A percentile compares a stretch with the other conserved stretches of the same genome.
These are phyloP conservation scores for Acanthamoeba culbertsoni DNA, from an alignment of 208 protist genomes.

Conservation along the genomic window DNA sequence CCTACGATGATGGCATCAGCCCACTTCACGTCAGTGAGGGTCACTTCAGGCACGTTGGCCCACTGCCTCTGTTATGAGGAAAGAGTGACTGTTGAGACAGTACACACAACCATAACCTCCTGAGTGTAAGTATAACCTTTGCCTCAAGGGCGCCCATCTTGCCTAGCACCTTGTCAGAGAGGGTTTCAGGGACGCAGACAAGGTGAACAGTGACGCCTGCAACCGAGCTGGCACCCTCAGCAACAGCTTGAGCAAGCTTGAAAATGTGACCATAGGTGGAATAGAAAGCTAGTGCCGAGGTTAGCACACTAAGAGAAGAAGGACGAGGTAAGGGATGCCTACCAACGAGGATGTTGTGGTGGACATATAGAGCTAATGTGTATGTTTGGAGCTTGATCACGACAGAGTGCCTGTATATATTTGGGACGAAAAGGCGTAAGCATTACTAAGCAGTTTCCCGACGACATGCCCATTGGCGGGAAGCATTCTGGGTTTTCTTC, in stretches of 20 bases:
- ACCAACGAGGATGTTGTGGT: too few relatives aligned
- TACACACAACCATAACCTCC: not conserved
- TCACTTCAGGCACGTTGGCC: conserved; percentile 56
- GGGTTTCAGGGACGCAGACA: conserved; percentile 58
- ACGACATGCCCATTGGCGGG: too few relatives aligned
- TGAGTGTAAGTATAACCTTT: not conserved
- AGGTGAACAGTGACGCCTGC: conserved; percentile 57
- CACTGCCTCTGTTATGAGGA: conserved; percentile 11
- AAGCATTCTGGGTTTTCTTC: too few relatives aligned
- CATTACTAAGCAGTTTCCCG: too few relatives aligned
- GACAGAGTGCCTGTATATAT: too few relatives aligned
- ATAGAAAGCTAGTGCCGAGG: conserved; percentile 61
- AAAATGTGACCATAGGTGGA: conserved; percentile 69
- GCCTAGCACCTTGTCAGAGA: conserved; percentile 54
- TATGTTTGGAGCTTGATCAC: too few relatives aligned
- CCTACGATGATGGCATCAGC: conserved; percentile 65
- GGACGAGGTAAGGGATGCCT: too few relatives aligned
- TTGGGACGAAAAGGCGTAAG: too few relatives aligned
- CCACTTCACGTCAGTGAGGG: not conserved
- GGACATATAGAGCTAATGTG: too few relatives aligned
- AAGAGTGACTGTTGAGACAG: not conserved
- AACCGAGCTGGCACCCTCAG: conserved; percentile 59
- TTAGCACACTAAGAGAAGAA: too few relatives aligned
- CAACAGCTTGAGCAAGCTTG: conserved; percentile 66
- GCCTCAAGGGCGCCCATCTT: conserved; percentile 69